Conservation (phyloP, 177 flowering plant species). For the Vitis hybrid region DNA sequence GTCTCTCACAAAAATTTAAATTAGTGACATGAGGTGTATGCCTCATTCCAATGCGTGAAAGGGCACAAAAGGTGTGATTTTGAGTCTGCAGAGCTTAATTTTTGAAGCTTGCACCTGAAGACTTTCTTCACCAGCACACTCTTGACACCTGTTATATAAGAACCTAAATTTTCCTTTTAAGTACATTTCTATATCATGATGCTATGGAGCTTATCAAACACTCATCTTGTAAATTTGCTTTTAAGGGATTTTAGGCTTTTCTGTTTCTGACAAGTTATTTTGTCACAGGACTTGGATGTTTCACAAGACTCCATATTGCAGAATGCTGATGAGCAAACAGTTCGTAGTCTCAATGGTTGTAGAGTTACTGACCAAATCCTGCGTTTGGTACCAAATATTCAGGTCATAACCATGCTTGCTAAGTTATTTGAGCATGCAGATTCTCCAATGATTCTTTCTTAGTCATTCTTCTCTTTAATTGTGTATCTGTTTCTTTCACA, state of each 20-base stretch:
- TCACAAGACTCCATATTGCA: constrained; percentile 83
- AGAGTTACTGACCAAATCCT: constrained; percentile 91
- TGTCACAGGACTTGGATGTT: constrained; percentile 78
- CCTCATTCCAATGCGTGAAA: no score
- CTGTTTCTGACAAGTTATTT: neutral
- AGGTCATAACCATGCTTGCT: constrained; percentile 38
- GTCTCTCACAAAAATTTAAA: no score
- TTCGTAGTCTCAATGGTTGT: constrained; percentile 97
- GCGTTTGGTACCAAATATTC: constrained; percentile 89
- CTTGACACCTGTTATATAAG: no score
- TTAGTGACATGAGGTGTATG: no score
- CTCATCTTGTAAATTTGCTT: neutral
- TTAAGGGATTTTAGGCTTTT: neutral
- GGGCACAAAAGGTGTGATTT: no score
- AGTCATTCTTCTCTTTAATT: neutral
- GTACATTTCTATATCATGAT: no score
- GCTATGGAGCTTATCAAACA: no score
- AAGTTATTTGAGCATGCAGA: neutral
- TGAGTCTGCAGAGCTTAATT: no score
- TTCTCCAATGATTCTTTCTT: neutral
- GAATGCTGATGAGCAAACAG: constrained; percentile 88
- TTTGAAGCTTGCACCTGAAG: no score
- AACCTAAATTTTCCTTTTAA: no score
- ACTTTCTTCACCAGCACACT: no score
- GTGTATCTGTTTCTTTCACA: constrained; percentile 12